Percentiles rank a stretch among this genome's conserved stretches.
Conservation (phyloP, 768 basidiomycete species). For the Hysterangium stoloniferum region DNA sequence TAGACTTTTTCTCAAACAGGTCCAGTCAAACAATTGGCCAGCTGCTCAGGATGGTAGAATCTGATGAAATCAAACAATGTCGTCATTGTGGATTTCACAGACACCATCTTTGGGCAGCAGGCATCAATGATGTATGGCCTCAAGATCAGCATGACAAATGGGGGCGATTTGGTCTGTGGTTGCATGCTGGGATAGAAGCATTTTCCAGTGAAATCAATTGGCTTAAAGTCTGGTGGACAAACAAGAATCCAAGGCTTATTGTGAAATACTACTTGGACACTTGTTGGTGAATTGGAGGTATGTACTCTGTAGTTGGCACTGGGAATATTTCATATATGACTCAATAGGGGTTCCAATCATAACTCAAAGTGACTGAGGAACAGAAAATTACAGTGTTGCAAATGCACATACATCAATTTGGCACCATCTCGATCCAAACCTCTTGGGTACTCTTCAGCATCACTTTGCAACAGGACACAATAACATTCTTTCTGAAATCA, state of each 20-base stretch:
- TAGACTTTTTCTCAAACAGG: not conserved
- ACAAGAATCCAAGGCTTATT: constrained; percentile 24
- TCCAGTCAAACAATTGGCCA: constrained; percentile 11
- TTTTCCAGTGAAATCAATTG: constrained; percentile 27
- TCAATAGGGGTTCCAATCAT: constrained; percentile 35
- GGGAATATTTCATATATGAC: constrained; percentile 32
- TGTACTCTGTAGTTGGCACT: too few species aligned
- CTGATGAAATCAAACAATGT: constrained; percentile 18
- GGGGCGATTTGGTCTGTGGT: constrained; percentile 29
- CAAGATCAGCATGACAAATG: constrained; percentile 44
- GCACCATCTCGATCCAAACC: constrained; percentile 32
- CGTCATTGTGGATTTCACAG: constrained; percentile 21
- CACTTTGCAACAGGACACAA: constrained; percentile 26
- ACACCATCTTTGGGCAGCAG: constrained; percentile 31
- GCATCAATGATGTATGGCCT: constrained; percentile 32
- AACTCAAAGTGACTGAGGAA: constrained; percentile 39
- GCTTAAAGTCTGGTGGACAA: constrained; percentile 38
- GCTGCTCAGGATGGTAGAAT: constrained; percentile 15
- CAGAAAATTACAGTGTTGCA: constrained; percentile 18
- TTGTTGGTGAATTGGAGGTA: constrained; percentile 18
- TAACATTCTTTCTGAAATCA: constrained; percentile 36
- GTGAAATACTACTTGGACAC: constrained; percentile 28
- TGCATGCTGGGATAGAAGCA: constrained; percentile 32
- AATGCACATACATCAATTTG: constrained; percentile 35
- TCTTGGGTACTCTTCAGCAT: constrained; percentile 34